Evolutionary conservation across 163 green algal genomes (phyloP), one percentile per base, ranked within the genome.

Genomic region (Scenedesmus sp.): DNA sequence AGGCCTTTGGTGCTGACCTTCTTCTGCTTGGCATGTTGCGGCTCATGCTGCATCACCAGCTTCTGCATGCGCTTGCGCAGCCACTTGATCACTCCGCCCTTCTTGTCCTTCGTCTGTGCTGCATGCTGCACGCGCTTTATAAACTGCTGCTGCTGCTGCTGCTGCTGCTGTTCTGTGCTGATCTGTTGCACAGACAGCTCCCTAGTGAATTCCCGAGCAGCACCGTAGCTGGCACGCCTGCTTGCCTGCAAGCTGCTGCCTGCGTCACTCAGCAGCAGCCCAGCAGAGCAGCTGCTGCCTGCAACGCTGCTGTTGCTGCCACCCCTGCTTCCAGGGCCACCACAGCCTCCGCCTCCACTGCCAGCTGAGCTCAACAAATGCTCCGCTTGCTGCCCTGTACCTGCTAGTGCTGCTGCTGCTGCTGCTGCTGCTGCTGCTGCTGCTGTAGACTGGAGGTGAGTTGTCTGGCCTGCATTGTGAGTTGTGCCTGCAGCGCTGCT

Each of bases 261-360:
- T 2, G 23, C 70, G 12, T 79, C 70, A 79, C 20, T 52, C 4
- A 46, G 20, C 23, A 16, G 12, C 4, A 46, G 20, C 23, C 52
- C 6, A 52, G 9, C 2, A 10, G 12, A 13, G 13, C 81, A 62
- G 81, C 16, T 86, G 54, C 81, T 86, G 2, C 81, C 81, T 86
- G 81, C 81, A 46, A 79, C 52, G 52, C 81, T 62, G 52, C 81
- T 86, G 81, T 64, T 86, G 81, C 81, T 86, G 81, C 81, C 81
- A 20, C 54, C 46, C 6, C 16, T 46, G 81, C 81, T 86, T 13
- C 23, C 70, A 23, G 46, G 23, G 5, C 1, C 54, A 52, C 54
- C 34, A 46, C 34, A 46, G 34, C 52, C 52, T 59, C 76, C 4
- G 12, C 76, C 10, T 20, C 18, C 76, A 59, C 5, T 23, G 3